Evolutionary conservation across 495 filamentous ascomycete genomes (phyloP).

Genomic region (Talaromyces thailandensis): DNA sequence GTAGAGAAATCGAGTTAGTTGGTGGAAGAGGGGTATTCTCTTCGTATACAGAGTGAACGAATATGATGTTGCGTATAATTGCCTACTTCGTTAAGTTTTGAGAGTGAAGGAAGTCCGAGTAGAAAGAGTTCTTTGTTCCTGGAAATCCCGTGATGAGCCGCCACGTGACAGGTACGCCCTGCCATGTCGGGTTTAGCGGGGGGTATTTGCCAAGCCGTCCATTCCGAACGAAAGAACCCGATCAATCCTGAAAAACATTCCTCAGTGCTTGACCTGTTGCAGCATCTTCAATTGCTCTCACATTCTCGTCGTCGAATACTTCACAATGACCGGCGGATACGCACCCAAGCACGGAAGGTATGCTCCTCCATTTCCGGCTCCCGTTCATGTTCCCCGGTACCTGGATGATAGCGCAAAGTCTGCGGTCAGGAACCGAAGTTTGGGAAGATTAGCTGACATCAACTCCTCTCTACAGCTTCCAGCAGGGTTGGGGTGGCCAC

Average conservation of each 20-base stretch:
- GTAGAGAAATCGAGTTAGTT: not conserved
- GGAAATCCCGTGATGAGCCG: not conserved
- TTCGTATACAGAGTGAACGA: not conserved
- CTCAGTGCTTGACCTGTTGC: not conserved
- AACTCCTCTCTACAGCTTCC: constrained; percentile 29
- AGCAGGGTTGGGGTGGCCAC: constrained; percentile 67
- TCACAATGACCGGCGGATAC: constrained; percentile 15
- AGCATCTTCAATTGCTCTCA: not conserved
- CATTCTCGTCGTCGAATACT: not conserved
- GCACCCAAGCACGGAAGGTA: constrained; percentile 50
- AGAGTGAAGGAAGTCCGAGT: too few species aligned
- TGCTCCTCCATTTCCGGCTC: constrained; percentile 22
- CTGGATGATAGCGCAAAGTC: not conserved
- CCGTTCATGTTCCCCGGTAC: not conserved
- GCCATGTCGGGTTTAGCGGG: not conserved
- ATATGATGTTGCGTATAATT: too few species aligned
- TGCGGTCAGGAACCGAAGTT: not conserved
- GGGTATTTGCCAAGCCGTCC: not conserved
- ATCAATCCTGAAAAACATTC: not conserved
- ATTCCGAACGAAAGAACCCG: not conserved
- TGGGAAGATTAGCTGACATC: not conserved
- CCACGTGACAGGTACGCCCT: not conserved
- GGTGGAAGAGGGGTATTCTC: not conserved
- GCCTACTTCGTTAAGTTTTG: too few species aligned
- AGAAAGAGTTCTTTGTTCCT: not conserved